Evolutionary conservation across 192 early-diverging fungal genomes (phyloP).

Genomic region (Mortierella claussenii): DNA sequence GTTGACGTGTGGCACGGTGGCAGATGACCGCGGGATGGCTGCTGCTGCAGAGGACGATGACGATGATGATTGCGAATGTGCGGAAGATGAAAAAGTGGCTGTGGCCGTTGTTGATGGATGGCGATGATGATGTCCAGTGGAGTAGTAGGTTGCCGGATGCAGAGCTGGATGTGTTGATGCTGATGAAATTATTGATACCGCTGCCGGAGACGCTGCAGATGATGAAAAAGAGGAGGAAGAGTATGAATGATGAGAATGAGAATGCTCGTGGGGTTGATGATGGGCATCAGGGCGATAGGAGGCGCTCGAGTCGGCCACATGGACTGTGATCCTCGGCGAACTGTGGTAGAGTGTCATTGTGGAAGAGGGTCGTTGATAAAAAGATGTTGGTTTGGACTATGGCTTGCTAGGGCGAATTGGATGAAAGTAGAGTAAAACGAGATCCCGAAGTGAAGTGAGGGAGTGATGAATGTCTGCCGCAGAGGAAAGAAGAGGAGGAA

Average conservation of each 20-base stretch:
- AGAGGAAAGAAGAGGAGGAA: too few relatives aligned
- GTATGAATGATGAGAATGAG: too few relatives aligned
- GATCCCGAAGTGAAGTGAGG: neutral
- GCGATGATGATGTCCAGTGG: too few relatives aligned
- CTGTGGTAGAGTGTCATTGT: conserved; percentile 8
- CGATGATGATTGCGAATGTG: neutral
- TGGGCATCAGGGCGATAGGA: conserved; percentile 3
- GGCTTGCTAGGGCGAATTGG: neutral
- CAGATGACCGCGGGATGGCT: too few relatives aligned
- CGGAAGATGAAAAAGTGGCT: neutral
- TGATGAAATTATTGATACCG: too few relatives aligned
- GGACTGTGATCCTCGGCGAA: conserved; percentile 11
- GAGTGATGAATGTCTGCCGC: neutral
- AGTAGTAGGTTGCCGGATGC: neutral
- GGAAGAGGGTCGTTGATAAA: neutral
- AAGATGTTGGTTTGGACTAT: neutral
- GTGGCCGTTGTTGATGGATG: too few relatives aligned
- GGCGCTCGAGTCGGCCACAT: neutral
- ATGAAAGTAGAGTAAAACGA: conserved; percentile 2
- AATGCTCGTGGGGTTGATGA: neutral
- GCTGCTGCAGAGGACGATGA: neutral
- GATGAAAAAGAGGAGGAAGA: too few relatives aligned
- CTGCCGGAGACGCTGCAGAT: too few relatives aligned
- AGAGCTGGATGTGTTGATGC: conserved; percentile 7
- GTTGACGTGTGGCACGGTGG: too few relatives aligned